phyloP scores from a whole-genome alignment of 2,329 filamentous ascomycete genomes.

The Hypoxylon sp. region DNA sequence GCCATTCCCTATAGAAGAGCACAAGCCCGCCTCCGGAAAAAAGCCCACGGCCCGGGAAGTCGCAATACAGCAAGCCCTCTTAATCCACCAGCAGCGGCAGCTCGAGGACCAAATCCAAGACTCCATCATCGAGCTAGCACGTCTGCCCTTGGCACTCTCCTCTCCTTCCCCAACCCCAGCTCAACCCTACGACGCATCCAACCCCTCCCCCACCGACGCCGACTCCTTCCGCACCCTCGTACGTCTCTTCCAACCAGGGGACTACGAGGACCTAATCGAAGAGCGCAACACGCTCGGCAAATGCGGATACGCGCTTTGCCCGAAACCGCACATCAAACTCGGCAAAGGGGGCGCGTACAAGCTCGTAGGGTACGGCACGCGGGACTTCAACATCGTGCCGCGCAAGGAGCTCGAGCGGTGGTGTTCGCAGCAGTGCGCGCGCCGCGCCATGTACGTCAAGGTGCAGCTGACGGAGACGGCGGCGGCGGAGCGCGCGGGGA shows the following conservation, averaged over 20 bases:
- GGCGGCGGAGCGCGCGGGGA: conserved; percentile 83
- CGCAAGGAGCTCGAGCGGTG: conserved; percentile 84
- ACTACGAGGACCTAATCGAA: conserved; percentile 90
- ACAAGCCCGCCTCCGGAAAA: conserved; percentile 35
- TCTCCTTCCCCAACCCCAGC: conserved; percentile 38
- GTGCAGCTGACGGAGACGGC: conserved; percentile 90
- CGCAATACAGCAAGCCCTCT: conserved; percentile 84
- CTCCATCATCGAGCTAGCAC: conserved; percentile 79
- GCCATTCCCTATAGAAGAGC: conserved; percentile 53
- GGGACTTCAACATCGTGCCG: conserved; percentile 77
- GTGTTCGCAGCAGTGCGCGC: conserved; percentile 86
- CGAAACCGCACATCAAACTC: conserved; percentile 71
- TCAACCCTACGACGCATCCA: conserved; percentile 35
- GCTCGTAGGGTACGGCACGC: conserved; percentile 68
- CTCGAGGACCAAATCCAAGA: conserved; percentile 81
- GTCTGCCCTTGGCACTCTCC: conserved; percentile 62
- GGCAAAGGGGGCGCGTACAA: conserved; percentile 76
- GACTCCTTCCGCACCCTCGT: conserved; percentile 78
- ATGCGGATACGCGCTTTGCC: conserved; percentile 89
- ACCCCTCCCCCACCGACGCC: conserved; percentile 46
- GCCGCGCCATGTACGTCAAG: conserved; percentile 85
- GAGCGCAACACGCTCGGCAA: conserved; percentile 87
- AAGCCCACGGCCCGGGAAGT: conserved; percentile 69
- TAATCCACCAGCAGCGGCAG: conserved; percentile 86
- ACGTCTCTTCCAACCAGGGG: conserved; percentile 82